Evolutionary conservation across 129 eudicot genomes (phyloP), one percentile per base, ranked within the genome.

Genomic region (Centella asiatica): DNA sequence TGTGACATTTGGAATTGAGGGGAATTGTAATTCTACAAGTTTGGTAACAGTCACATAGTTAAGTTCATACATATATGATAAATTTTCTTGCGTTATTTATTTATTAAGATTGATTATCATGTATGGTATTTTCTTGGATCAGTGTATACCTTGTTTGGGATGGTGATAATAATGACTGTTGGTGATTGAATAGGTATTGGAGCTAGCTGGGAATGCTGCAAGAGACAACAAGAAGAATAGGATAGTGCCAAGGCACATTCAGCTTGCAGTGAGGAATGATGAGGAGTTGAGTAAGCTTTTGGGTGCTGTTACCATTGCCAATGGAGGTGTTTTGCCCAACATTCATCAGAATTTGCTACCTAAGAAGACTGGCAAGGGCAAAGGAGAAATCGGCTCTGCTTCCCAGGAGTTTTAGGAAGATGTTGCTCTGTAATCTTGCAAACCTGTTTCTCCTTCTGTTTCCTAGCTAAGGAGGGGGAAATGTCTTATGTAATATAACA

Each of bases 221-320:
- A 56, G 62, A 1, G 62, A 56, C 36, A 56, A 56, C 44, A 56
- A 56, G 44, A 56, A 56, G 62, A 56, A n/a, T n/a, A 56, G 62
- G 24, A 2, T 56, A 18, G 44, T 56, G 42, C 62, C 62, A 22
- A 56, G 62, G 24, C 62, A 56, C 13, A 56, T 59, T 14, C 65
- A 59, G 33, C 44, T 59, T 11, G 65, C 65, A 6, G 65, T 59
- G 32, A 42, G 65, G 7, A 59, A 59, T 36, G 65, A 59, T 37
- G 65, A 59, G 65, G 65, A 59, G 7, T 59, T 59, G 65, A 59
- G 65, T 32, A 59, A 59, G 65, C 65, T 59, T 0, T 14, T 59
- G 28, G 65, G 65, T 8, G 31, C 46, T 59, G 65, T 59, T 20
- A 59, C 65, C 13, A 59, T 59, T 59, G 65, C 65, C 10, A 59